A percentile compares a stretch with the other conserved stretches of the same genome.
Conservation (phyloP, 108 stramenopile species). For the Fragilaria crotonensis region DNA sequence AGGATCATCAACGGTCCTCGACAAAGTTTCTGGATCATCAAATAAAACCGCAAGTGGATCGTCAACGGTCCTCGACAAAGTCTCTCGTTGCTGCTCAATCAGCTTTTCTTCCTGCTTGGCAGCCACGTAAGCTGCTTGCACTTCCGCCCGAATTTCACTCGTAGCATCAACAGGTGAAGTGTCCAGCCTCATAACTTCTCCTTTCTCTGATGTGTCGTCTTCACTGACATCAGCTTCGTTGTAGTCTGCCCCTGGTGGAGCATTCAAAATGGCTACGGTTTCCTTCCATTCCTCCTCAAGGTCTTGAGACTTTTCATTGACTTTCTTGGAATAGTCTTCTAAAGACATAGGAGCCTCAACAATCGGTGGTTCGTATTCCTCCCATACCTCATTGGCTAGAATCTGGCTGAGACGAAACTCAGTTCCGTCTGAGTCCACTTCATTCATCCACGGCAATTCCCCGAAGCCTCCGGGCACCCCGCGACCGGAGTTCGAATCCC, state of each 20-base stretch:
- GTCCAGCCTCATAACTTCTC: not conserved
- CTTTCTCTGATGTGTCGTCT: not conserved
- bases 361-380: constrained; percentile 14
- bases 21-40: not conserved
- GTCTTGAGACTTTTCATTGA: constrained; percentile 42
- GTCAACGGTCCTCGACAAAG: not conserved
- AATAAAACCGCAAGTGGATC: not conserved
- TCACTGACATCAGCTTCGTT: not conserved
- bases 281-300: constrained; percentile 65
- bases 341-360: constrained; percentile 29
- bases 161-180: not conserved
- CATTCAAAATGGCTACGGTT: constrained; percentile 80
- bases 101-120: not conserved
- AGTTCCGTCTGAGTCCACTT: constrained; percentile 7
- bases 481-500: constrained; percentile 13
- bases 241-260: constrained; percentile 49
- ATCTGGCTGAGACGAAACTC: constrained; percentile 23
- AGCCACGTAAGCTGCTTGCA: not conserved
- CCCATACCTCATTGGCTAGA: constrained; percentile 51
- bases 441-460: not conserved
- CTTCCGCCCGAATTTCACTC: not conserved
- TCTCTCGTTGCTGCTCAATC: not conserved
- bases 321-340: constrained; percentile 61
- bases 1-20: not conserved
- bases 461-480: not conserved